These are phyloP conservation scores for Sanghuangporus weigelae DNA, from an alignment of 1,284 basidiomycete species.

Conservation along the genomic window DNA sequence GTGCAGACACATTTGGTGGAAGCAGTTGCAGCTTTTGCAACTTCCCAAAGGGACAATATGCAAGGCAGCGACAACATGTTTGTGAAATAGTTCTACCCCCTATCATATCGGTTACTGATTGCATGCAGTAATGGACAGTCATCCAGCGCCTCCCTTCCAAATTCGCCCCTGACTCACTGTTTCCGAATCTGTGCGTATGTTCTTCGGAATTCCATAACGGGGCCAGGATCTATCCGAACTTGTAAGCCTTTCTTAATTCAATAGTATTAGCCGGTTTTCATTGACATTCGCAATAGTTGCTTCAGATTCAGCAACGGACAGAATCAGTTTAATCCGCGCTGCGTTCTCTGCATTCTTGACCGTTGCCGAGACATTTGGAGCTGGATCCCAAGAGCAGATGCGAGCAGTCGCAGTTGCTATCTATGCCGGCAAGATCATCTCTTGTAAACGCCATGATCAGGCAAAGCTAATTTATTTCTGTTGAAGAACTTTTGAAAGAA, in stretches of 20 bases:
- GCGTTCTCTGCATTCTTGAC: slow-evolving; percentile 65
- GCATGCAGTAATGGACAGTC: slow-evolving; percentile 1
- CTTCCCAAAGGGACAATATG: slow-evolving; percentile 39
- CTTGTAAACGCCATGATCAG: not conserved
- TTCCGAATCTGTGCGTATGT: slow-evolving; percentile 78
- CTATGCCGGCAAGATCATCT: slow-evolving; percentile 56
- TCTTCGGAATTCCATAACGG: slow-evolving; percentile 64
- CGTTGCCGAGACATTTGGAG: slow-evolving; percentile 57
- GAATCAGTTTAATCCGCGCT: slow-evolving; percentile 60
- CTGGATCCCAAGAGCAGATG: slow-evolving; percentile 62
- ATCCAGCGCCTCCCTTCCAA: not conserved
- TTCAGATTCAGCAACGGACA: slow-evolving; percentile 38
- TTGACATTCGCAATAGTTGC: slow-evolving; percentile 6
- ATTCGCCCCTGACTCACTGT: slow-evolving; percentile 59
- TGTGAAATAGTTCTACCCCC: not conserved
- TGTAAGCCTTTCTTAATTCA: slow-evolving; percentile 38
- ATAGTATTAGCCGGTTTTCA: not conserved
- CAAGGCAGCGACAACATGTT: not conserved
- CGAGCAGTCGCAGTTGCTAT: slow-evolving; percentile 77
- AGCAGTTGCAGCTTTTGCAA: slow-evolving; percentile 62
- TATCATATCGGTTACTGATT: not conserved
- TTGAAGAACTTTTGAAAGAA: slow-evolving; percentile 76
- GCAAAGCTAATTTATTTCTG: not conserved
- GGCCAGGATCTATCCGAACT: slow-evolving; percentile 46
- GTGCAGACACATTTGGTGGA: slow-evolving; percentile 77